Percentiles rank a stretch among this genome's conserved stretches.
Evolutionary conservation across 441 rosid genomes (phyloP).

Genomic region (Croton laevigatus): DNA sequence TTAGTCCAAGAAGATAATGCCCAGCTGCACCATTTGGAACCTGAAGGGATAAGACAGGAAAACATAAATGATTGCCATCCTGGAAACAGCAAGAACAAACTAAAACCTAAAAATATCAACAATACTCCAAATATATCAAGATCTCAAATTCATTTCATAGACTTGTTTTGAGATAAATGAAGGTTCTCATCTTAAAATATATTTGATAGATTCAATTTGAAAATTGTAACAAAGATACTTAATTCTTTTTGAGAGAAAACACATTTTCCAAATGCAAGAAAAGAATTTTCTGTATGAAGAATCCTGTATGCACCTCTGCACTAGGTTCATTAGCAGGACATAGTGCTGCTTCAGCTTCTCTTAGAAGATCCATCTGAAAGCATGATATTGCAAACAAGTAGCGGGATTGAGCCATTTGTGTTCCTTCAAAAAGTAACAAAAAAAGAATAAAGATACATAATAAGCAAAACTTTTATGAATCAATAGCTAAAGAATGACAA

Average conservation of each 20-base stretch:
- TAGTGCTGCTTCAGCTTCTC: conserved; percentile 86
- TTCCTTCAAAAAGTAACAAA: conserved; percentile 55
- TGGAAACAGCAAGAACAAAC: conserved; percentile 8
- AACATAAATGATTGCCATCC: conserved; percentile 17
- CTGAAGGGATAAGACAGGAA: conserved; percentile 36
- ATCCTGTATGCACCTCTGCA: conserved; percentile 56
- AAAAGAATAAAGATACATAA: conserved; percentile 21
- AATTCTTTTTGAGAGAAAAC: background rate
- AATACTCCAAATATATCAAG: background rate
- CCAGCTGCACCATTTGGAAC: conserved; percentile 96
- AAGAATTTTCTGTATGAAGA: background rate
- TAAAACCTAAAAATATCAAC: background rate
- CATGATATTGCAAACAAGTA: conserved; percentile 97
- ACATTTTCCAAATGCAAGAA: background rate
- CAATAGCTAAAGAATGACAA: background rate
- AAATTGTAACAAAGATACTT: background rate
- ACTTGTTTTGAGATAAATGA: background rate
- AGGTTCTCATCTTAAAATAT: background rate
- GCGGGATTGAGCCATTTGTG: conserved; percentile 89
- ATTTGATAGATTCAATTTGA: background rate
- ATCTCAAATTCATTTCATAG: background rate
- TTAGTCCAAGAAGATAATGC: conserved; percentile 92
- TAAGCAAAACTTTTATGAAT: conserved; percentile 32
- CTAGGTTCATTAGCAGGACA: conserved; percentile 76
- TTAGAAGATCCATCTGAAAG: conserved; percentile 94